These are phyloP conservation scores for Camillea tinctor DNA, from an alignment of 2,329 filamentous ascomycete species.

Conservation along the genomic window DNA sequence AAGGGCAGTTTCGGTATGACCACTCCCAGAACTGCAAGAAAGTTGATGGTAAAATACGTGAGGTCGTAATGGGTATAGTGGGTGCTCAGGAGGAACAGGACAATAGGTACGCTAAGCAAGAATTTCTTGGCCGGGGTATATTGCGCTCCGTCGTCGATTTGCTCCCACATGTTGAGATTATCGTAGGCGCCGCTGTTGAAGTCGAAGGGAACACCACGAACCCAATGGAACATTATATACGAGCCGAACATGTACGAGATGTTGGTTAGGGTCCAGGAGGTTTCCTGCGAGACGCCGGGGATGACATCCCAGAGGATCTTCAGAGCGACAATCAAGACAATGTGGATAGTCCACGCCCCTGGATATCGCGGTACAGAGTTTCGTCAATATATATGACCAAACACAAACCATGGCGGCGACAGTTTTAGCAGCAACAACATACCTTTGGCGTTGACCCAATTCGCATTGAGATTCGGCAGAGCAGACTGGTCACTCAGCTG, in stretches of 20 bases:
- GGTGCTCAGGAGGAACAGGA: slow-evolving; percentile 92
- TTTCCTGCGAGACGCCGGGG: slow-evolving; percentile 94
- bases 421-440: slow-evolving; percentile 39
- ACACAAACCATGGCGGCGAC: not conserved
- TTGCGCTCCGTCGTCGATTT: slow-evolving; percentile 98
- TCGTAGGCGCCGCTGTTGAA: slow-evolving; percentile 99
- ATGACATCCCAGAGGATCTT: slow-evolving; percentile 98
- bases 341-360: slow-evolving; percentile 98
- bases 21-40: slow-evolving; percentile 85
- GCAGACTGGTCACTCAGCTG: slow-evolving; percentile 96
- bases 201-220: slow-evolving; percentile 95
- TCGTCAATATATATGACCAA: slow-evolving; percentile 10
- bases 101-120: slow-evolving; percentile 87
- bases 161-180: slow-evolving; percentile 99
- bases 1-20: slow-evolving; percentile 96
- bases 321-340: slow-evolving; percentile 84
- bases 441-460: slow-evolving; percentile 99
- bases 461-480: slow-evolving; percentile 91
- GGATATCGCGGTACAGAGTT: slow-evolving; percentile 3
- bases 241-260: slow-evolving; percentile 99
- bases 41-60: slow-evolving; percentile 96
- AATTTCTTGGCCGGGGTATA: slow-evolving; percentile 99
- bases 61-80: slow-evolving; percentile 99
- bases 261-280: slow-evolving; percentile 97
- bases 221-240: slow-evolving; percentile 99